Conservation (phyloP, 768 basidiomycete species). For the Galerina sulciceps region DNA sequence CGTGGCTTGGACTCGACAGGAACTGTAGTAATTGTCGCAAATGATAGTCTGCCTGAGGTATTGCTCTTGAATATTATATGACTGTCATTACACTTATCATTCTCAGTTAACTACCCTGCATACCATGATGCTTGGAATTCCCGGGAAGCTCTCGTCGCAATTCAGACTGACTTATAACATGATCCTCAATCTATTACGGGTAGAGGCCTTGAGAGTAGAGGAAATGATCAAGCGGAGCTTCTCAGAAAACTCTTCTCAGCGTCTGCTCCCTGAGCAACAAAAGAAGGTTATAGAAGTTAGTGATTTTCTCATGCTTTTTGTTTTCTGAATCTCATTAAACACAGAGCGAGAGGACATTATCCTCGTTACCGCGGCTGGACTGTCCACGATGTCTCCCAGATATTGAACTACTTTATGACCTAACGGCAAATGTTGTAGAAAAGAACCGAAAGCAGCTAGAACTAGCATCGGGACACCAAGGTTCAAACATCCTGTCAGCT, state of each 20-base stretch:
- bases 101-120: conserved; percentile 71
- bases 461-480: conserved; percentile 64
- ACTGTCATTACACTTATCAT: neutral
- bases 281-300: conserved; percentile 82
- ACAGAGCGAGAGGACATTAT: conserved; percentile 75
- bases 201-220: conserved; percentile 94
- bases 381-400: conserved; percentile 75
- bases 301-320: conserved; percentile 8
- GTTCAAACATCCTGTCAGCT: conserved; percentile 64
- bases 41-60: conserved; percentile 88
- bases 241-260: conserved; percentile 96
- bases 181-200: conserved; percentile 95
- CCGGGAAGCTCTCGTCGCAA: conserved; percentile 91
- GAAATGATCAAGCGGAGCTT: conserved; percentile 99
- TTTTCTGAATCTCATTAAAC: conserved; percentile 11
- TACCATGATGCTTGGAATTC: conserved; percentile 93
- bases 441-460: conserved; percentile 66
- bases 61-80: neutral
- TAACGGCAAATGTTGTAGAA: conserved; percentile 61
- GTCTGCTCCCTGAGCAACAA: conserved; percentile 91
- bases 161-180: conserved; percentile 99
- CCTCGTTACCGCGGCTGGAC: conserved; percentile 62
- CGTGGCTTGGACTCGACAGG: conserved; percentile 95
- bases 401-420: conserved; percentile 79
- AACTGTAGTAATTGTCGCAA: conserved; percentile 89